Evolutionary conservation across 2,329 filamentous ascomycete genomes (phyloP).

Genomic region (Pseudogymnoascus sp.): DNA sequence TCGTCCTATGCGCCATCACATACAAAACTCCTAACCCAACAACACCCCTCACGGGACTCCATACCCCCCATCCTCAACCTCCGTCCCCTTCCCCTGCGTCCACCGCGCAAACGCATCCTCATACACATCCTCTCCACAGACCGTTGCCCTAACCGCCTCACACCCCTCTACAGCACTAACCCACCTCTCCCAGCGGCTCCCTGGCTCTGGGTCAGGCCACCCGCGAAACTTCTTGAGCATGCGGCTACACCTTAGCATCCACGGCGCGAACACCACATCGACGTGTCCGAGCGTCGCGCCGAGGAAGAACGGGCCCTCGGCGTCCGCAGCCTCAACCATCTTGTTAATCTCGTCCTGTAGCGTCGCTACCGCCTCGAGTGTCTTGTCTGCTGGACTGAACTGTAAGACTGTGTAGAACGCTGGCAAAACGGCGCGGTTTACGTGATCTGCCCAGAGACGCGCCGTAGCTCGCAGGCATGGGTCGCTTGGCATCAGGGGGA

Average conservation of each 20-base stretch:
- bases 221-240: constrained; percentile 32
- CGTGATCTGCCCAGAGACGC: constrained; percentile 73
- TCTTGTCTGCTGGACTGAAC: constrained; percentile 33
- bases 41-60: background rate
- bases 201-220: constrained; percentile 29
- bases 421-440: constrained; percentile 61
- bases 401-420: constrained; percentile 48
- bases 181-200: constrained; percentile 30
- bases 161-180: constrained; percentile 31
- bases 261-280: constrained; percentile 33
- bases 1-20: background rate
- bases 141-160: constrained; percentile 30
- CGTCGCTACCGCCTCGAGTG: constrained; percentile 48
- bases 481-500: constrained; percentile 55
- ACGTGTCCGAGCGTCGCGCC: constrained; percentile 29
- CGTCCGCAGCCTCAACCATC: constrained; percentile 29
- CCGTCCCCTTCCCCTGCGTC: background rate
- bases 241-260: constrained; percentile 31
- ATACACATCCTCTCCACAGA: constrained; percentile 1
- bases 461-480: constrained; percentile 63
- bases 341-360: constrained; percentile 55
- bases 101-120: background rate
- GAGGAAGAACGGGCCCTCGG: constrained; percentile 28
- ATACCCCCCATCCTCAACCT: constrained; percentile 6
- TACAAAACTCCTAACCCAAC: constrained; percentile 3